Percentiles rank a stretch among this genome's conserved stretches.
phyloP scores from a whole-genome alignment of 805 yeast genomes.

The Ogataea trehaloabstinens region DNA sequence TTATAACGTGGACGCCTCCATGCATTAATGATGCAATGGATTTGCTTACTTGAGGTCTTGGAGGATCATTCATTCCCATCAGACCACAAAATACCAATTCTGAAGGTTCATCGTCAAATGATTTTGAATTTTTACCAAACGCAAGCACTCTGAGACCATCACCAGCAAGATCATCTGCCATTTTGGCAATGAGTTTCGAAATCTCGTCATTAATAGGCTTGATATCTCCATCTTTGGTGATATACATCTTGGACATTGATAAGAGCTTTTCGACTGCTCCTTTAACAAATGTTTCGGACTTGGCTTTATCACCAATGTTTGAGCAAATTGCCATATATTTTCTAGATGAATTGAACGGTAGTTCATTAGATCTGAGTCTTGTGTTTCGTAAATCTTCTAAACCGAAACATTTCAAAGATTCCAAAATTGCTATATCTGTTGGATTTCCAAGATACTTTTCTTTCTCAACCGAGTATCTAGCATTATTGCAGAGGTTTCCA shows the following conservation, averaged over 20 bases:
- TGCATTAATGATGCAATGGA: slow-evolving; percentile 74
- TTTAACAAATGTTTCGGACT: slow-evolving; percentile 66
- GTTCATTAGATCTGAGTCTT: slow-evolving; percentile 60
- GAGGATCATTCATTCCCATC: slow-evolving; percentile 97
- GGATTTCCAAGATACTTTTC: slow-evolving; percentile 86
- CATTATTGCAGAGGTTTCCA: slow-evolving; percentile 75
- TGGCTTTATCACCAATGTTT: slow-evolving; percentile 56
- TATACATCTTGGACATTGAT: slow-evolving; percentile 56
- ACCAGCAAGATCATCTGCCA: slow-evolving; percentile 65
- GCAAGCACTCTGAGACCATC: slow-evolving; percentile 87
- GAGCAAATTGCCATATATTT: slow-evolving; percentile 88
- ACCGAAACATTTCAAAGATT: slow-evolving; percentile 67
- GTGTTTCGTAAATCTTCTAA: slow-evolving; percentile 67
- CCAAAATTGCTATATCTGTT: slow-evolving; percentile 88
- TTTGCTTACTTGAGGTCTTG: slow-evolving; percentile 78
- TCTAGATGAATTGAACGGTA: slow-evolving; percentile 80
- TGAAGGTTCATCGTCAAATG: slow-evolving; percentile 43
- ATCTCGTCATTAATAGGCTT: slow-evolving; percentile 56
- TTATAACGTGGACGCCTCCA: slow-evolving; percentile 96
- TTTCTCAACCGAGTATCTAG: slow-evolving; percentile 64
- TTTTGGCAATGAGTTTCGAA: slow-evolving; percentile 45
- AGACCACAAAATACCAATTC: slow-evolving; percentile 79
- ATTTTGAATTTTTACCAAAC: slow-evolving; percentile 56
- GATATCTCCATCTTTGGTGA: slow-evolving; percentile 55
- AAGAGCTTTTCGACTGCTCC: slow-evolving; percentile 87